phyloP scores from a whole-genome alignment of 106 monocot genomes.

The Ottelia alismoides region DNA sequence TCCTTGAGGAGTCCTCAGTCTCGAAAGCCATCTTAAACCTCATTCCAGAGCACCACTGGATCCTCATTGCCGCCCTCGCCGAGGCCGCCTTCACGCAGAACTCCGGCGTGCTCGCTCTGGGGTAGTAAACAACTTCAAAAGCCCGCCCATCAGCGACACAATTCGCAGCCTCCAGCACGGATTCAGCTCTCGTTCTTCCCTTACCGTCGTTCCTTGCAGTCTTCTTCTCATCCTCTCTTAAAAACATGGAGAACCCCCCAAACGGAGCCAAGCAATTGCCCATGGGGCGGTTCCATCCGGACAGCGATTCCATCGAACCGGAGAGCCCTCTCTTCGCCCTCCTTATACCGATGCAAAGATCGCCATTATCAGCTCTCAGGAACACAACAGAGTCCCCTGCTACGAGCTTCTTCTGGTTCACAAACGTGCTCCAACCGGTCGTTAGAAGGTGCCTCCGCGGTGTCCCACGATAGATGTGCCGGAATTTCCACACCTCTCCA shows the following conservation, averaged over 20 bases:
- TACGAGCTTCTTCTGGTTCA: constrained; percentile 29
- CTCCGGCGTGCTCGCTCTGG: constrained; percentile 26
- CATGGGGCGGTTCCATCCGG: constrained; percentile 14
- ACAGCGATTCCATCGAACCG: constrained; percentile 7
- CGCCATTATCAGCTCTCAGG: constrained; percentile 18
- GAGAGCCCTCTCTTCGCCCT: constrained; percentile 17
- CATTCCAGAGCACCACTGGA: constrained; percentile 22
- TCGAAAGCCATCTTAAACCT: constrained; percentile 31
- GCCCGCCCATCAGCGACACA: constrained; percentile 10
- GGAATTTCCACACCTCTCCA: constrained; percentile 23
- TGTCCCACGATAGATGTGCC: constrained; percentile 23
- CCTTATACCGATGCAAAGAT: constrained; percentile 20
- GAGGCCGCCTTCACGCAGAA: constrained; percentile 18
- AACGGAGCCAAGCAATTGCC: constrained; percentile 9
- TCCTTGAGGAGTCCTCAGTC: constrained; percentile 24
- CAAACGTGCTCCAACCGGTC: constrained; percentile 28
- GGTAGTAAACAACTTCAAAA: constrained; percentile 25
- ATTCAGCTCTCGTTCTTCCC: constrained; percentile 13
- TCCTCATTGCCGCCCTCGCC: constrained; percentile 12
- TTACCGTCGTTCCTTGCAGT: constrained; percentile 1
- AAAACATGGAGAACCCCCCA: constrained; percentile 15
- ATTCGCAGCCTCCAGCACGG: constrained; percentile 14
- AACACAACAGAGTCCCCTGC: constrained; percentile 27
- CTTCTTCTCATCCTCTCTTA: constrained; percentile 21
- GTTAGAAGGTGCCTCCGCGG: constrained; percentile 23